Base-by-base conservation (phyloP, 257 asterid species). In the Perilla frutescens region DNA sequence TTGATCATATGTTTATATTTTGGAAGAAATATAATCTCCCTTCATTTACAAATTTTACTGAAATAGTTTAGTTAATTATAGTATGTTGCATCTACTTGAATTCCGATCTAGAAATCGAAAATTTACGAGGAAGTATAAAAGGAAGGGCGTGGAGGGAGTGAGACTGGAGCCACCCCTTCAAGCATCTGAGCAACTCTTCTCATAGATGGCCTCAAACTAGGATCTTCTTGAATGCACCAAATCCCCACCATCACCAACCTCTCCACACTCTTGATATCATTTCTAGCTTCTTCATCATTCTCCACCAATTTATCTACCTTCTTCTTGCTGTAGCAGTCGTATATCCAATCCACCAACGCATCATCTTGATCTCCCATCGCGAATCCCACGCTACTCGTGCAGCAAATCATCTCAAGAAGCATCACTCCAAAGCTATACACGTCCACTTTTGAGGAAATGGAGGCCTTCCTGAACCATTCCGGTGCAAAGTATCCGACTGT, bases 201-300 rank as follows among this genome's bases (percentile, higher is more conserved):
- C 88, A 85, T 89, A 1, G 85, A 80, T 2, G 90, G 92, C 85
- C 90, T 85, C 31, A 75, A 0, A 55, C 72, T 77, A 7, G 84
- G 69, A 60, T 85, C 84, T 56, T 89, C 89, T 70, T 89, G 92
- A 78, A 87, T 78, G 71, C 96, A 89, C 92, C 92, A 85, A 26
- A 89, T 58, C 0, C 78, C 91, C 49, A 88, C 81, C 91, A 71
- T 85, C 43, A 82, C 77, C 29, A 72, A 61, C 76, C 73, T 84
- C 64, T 84, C 87, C 3, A 86, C 70, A 39, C 54, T 64, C 44
- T 68, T 58, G 26, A 26, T 20, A 0, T 87, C 93, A 44, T 53
- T 31, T 48, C 39, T 57, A 5, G 87, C 87, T 62, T 83, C 87
- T 1, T 32, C 70, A 70, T 87, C 93, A 71, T 80, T 68, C 59